Base-by-base conservation (phyloP, 192 early-diverging fungal species). In the Chytriomyces sp. region DNA sequence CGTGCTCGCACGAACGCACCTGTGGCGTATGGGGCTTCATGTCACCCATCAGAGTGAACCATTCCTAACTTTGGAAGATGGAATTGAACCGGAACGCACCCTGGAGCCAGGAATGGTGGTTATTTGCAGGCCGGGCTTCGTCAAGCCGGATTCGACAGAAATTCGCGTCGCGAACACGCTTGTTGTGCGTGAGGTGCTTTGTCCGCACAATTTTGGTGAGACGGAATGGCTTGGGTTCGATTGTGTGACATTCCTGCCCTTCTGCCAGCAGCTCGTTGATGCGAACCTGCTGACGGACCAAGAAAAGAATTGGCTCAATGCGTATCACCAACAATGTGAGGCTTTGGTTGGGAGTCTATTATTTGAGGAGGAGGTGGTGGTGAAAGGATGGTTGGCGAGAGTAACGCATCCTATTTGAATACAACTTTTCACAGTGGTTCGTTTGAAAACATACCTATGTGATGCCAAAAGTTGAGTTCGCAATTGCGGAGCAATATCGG, bases 101-200 rank as follows among this genome's bases (percentile, higher is more conserved):
- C 81, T 99, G 41, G 87, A 85, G 40, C 84, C 88, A 5, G 95
- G 95, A 17, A 99, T 99, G 97, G 94, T 91, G 0, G 89, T 99
- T 37, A 94, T 96, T 19, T 93, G 98, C 75, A 92, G 98, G 79
- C 97, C 97, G 25, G 97, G 97, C 0, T 99, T 93, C 84, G 98
- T 98, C 76, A 89, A 96, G 78, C 94, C 98, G 77, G 95, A 93
- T 28, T 80, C 86, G 36, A 98, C 96, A 76, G 97, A 96, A 64
- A 96, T 98, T 72, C 93, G 97, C 73, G 95, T 98, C 74, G 97
- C 98, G 79, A 96, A 94, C 75, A 88, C 96, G 34, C 78, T 96
- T 59, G 71, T 99, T 39, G 89, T 98, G 30, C 86, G 86, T 53
- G 82, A 91, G 54, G 86, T 76, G 0, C 76, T 90, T 3, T 92